Conservation (phyloP, 305 asterid genomes). For the Ajuga reptans region DNA sequence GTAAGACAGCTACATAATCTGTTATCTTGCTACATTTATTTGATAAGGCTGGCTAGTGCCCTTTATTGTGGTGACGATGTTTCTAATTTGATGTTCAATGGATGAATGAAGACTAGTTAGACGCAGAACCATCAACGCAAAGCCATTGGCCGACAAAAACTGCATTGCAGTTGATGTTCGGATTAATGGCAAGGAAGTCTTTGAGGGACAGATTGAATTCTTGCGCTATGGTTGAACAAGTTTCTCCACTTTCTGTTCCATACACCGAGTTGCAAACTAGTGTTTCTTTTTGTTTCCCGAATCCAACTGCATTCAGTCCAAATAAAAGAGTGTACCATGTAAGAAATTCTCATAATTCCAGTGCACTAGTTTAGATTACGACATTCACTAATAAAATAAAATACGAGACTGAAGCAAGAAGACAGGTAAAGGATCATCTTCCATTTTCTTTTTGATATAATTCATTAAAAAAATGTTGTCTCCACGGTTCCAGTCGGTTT, state of each 20-base stretch:
- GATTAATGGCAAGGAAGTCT: conserved; percentile 10
- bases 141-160: conserved; percentile 26
- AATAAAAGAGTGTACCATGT: background rate
- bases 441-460: too few relatives aligned
- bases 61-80: background rate
- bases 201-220: background rate
- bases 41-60: background rate
- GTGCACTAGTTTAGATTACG: background rate
- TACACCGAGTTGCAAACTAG: background rate
- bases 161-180: conserved; percentile 17
- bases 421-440: background rate
- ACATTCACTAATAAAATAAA: background rate
- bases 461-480: too few relatives aligned
- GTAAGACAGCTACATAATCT: too few relatives aligned
- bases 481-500: too few relatives aligned
- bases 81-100: too few relatives aligned
- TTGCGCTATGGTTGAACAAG: conserved; percentile 19
- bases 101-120: background rate
- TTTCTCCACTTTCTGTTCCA: conserved; percentile 19
- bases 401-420: background rate
- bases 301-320: conserved; percentile 14
- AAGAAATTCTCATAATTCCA: background rate
- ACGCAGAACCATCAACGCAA: conserved; percentile 15
- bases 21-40: background rate
- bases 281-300: background rate